Evolutionary conservation across 768 basidiomycete genomes (phyloP).

Genomic region (Pisolithus sp.): DNA sequence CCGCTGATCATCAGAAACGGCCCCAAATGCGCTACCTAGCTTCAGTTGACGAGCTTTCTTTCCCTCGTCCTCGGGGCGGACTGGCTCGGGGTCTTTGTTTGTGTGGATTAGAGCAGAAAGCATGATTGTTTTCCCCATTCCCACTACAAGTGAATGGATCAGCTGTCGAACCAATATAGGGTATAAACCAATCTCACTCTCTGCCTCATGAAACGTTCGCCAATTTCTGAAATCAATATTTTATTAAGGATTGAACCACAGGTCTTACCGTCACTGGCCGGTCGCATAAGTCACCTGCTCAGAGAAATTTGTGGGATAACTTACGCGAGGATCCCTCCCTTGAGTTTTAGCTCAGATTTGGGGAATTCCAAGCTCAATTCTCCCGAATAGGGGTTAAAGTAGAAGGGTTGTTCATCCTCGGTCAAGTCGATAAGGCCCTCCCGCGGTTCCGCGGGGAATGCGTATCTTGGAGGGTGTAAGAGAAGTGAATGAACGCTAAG

Average conservation of each 20-base stretch:
- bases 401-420: constrained; percentile 71
- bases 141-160: constrained; percentile 47
- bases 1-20: constrained; percentile 30
- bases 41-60: constrained; percentile 46
- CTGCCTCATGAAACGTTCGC: constrained; percentile 24
- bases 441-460: constrained; percentile 57
- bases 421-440: constrained; percentile 71
- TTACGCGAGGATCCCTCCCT: constrained; percentile 88
- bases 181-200: constrained; percentile 37
- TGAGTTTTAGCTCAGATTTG: constrained; percentile 64
- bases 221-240: neutral
- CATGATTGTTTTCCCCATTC: constrained; percentile 97
- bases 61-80: constrained; percentile 23
- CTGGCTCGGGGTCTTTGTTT: constrained; percentile 46
- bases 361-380: constrained; percentile 86
- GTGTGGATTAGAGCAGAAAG: constrained; percentile 83
- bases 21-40: constrained; percentile 57
- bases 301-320: constrained; percentile 21
- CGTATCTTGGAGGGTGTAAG: constrained; percentile 46
- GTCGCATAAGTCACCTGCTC: constrained; percentile 3
- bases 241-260: neutral
- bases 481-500: neutral
- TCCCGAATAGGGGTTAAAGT: constrained; percentile 88
- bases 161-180: constrained; percentile 1
- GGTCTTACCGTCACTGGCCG: constrained; percentile 30